Conservation (phyloP, 257 asterid species). For the Nicotiana attenuata region DNA sequence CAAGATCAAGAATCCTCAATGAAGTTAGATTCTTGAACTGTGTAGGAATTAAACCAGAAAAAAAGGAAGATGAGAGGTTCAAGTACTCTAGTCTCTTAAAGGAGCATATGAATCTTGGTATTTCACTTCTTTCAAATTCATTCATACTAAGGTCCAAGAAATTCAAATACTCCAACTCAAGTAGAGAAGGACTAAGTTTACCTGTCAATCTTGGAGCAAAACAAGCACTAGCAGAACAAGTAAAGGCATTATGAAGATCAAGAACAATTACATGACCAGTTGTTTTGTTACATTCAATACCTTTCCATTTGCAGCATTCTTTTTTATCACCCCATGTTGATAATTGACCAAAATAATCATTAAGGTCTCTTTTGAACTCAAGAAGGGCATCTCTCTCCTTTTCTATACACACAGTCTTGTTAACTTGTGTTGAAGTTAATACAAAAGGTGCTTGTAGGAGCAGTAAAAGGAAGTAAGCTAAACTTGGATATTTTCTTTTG, state of each 20-base stretch:
- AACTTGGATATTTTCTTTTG: not conserved
- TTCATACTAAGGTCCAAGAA: constrained; percentile 11
- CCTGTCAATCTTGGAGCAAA: constrained; percentile 13
- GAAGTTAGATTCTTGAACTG: constrained; percentile 4
- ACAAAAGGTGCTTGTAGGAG: not conserved
- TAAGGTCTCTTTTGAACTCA: not conserved
- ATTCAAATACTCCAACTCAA: constrained; percentile 16
- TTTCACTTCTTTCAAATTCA: not conserved
- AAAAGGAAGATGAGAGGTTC: not conserved
- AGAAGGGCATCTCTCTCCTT: not conserved
- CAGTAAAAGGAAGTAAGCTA: not conserved
- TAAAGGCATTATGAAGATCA: not conserved
- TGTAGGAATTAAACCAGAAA: constrained; percentile 20
- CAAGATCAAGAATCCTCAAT: constrained; percentile 5
- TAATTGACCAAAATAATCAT: not conserved
- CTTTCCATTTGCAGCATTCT: constrained; percentile 17
- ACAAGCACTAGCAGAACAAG: not conserved
- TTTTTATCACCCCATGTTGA: not conserved
- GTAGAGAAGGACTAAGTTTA: constrained; percentile 17
- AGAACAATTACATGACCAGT: constrained; percentile 12
- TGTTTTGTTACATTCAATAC: constrained; percentile 10
- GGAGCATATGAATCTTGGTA: constrained; percentile 13
- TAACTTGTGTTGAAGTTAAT: too few species aligned
- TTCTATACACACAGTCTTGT: not conserved
- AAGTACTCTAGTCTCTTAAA: constrained; percentile 3